phyloP scores from a whole-genome alignment of 2,329 filamentous ascomycete genomes.

The Huntiella moniliformis region DNA sequence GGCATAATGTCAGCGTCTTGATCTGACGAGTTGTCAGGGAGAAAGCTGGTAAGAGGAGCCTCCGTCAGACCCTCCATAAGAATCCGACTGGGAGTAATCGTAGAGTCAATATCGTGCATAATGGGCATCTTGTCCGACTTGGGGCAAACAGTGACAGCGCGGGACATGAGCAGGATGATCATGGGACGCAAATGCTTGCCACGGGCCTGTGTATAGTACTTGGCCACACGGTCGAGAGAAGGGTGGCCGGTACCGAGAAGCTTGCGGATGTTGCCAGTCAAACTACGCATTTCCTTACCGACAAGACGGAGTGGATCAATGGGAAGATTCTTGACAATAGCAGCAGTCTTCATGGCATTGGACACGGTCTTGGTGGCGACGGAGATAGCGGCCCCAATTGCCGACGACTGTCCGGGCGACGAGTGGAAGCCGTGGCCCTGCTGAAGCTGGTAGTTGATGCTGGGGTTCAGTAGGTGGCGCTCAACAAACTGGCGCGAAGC shows the following conservation, averaged over 20 bases:
- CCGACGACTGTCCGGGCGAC: constrained; percentile 33
- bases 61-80: constrained; percentile 67
- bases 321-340: constrained; percentile 43
- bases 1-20: constrained; percentile 56
- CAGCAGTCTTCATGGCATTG: constrained; percentile 43
- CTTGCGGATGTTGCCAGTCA: constrained; percentile 84
- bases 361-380: constrained; percentile 53
- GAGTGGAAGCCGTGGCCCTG: constrained; percentile 24
- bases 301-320: constrained; percentile 80
- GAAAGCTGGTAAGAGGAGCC: constrained; percentile 23
- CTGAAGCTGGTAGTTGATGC: constrained; percentile 10
- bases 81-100: constrained; percentile 35
- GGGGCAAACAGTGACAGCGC: constrained; percentile 68
- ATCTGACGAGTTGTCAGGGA: constrained; percentile 20
- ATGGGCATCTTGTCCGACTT: constrained; percentile 23
- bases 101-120: constrained; percentile 29
- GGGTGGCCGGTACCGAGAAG: constrained; percentile 90
- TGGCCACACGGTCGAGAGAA: constrained; percentile 81
- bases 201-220: constrained; percentile 94
- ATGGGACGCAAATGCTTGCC: constrained; percentile 92
- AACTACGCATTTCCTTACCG: constrained; percentile 88
- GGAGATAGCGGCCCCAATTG: constrained; percentile 56
- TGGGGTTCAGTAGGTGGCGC: constrained; percentile 7
- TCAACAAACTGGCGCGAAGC: constrained; percentile 6
- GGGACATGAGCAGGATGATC: constrained; percentile 89